These are phyloP conservation scores for Papiliotrema flavescens DNA, from an alignment of 1,284 basidiomycete genomes.

Conservation along the genomic window DNA sequence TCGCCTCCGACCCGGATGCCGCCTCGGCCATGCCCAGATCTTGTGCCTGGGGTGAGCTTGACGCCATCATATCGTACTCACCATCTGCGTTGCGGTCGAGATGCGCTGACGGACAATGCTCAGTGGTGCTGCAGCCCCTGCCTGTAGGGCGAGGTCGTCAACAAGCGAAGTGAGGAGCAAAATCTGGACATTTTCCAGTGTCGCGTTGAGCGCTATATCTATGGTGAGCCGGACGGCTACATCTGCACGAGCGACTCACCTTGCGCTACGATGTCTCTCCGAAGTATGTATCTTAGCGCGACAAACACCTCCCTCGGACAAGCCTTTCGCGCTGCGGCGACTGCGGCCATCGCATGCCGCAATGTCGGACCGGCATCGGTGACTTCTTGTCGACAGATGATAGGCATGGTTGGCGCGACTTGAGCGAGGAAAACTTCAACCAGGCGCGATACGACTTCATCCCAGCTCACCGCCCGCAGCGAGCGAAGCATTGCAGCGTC, in stretches of 20 bases:
- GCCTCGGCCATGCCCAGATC: slow-evolving; percentile 19
- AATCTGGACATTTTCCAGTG: slow-evolving; percentile 21
- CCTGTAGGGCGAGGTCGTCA: slow-evolving; percentile 21
- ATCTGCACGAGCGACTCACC: slow-evolving; percentile 11
- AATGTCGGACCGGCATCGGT: slow-evolving; percentile 11
- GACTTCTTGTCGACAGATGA: slow-evolving; percentile 20
- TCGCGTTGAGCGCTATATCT: slow-evolving; percentile 21
- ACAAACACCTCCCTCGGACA: slow-evolving; percentile 28
- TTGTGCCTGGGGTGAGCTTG: slow-evolving; percentile 10
- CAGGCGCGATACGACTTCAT: slow-evolving; percentile 21
- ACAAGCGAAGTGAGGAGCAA: slow-evolving; percentile 21
- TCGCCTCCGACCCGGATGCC: slow-evolving; percentile 1
- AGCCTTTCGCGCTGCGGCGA: slow-evolving; percentile 20
- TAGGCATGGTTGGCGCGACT: slow-evolving; percentile 17
- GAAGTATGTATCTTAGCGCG: slow-evolving; percentile 15
- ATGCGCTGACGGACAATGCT: slow-evolving; percentile 16
- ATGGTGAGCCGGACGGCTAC: not conserved
- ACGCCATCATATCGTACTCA: slow-evolving; percentile 1
- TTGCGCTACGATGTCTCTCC: slow-evolving; percentile 15
- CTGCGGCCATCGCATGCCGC: slow-evolving; percentile 23
- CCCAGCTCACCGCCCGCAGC: slow-evolving; percentile 19
- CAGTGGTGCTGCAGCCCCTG: slow-evolving; percentile 13
- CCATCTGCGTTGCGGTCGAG: slow-evolving; percentile 20
- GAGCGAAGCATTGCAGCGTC: slow-evolving; percentile 10
- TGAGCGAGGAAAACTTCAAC: slow-evolving; percentile 22